Evolutionary conservation across 2,329 filamentous ascomycete species (phyloP).

Genomic region (Tolypocladium guangdongense): DNA sequence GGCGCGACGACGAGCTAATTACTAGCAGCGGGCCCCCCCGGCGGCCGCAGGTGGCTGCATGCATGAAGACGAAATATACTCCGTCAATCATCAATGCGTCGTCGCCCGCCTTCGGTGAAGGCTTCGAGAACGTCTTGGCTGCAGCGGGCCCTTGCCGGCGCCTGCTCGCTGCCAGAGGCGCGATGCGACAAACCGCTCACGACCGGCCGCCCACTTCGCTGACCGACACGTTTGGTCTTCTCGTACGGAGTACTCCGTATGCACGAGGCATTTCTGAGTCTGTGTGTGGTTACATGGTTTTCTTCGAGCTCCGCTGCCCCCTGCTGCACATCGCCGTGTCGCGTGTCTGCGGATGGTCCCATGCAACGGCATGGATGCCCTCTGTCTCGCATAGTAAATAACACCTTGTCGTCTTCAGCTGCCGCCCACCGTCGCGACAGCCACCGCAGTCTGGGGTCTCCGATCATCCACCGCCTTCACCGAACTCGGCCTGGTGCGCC

Average conservation of each 20-base stretch:
- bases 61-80: no score
- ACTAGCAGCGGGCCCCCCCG: background rate
- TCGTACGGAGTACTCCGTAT: background rate
- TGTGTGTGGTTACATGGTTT: background rate
- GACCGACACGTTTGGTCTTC: background rate
- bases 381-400: no score
- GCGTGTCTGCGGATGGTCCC: no score
- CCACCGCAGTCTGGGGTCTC: no score
- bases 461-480: background rate
- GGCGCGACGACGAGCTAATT: background rate
- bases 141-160: background rate
- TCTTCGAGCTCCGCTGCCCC: background rate
- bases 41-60: background rate
- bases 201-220: background rate
- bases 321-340: background rate
- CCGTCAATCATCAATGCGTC: no score
- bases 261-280: background rate
- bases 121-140: conserved; percentile 1
- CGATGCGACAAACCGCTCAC: background rate
- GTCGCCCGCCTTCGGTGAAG: conserved; percentile 1
- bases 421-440: no score
- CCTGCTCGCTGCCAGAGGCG: background rate
- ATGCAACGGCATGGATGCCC: no score
- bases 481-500: background rate
- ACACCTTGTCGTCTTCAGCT: no score